These are phyloP conservation scores for Alternaria hordeiaustralica DNA, from an alignment of 2,329 filamentous ascomycete species.

Conservation along the genomic window DNA sequence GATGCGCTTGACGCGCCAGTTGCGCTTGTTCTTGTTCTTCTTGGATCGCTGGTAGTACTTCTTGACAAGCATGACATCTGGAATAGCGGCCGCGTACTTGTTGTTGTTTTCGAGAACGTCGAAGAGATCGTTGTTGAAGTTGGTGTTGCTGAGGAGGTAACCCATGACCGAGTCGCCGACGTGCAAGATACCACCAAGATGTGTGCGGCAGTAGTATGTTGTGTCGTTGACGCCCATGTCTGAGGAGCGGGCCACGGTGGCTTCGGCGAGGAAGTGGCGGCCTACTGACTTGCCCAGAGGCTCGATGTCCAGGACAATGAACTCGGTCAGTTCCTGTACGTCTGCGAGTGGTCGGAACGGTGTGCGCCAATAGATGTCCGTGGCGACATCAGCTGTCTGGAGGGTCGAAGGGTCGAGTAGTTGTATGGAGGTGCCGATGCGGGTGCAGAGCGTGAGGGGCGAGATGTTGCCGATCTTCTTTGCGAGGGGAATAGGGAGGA, in stretches of 20 bases:
- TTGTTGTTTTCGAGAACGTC: constrained; percentile 80
- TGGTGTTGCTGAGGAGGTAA: constrained; percentile 87
- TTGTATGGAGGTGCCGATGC: constrained; percentile 88
- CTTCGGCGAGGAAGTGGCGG: constrained; percentile 84
- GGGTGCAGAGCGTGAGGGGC: constrained; percentile 83
- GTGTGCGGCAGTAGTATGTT: constrained; percentile 88
- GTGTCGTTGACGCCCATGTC: constrained; percentile 87
- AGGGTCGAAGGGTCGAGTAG: constrained; percentile 89
- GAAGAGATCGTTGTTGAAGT: constrained; percentile 89
- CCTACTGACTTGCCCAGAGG: constrained; percentile 76
- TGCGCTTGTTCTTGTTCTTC: constrained; percentile 67
- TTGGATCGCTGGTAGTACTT: constrained; percentile 92
- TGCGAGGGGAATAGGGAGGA: constrained; percentile 85
- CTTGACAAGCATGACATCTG: constrained; percentile 95
- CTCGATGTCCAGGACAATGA: constrained; percentile 94
- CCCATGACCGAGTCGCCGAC: constrained; percentile 92
- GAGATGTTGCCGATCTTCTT: constrained; percentile 87
- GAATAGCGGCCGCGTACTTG: constrained; percentile 78
- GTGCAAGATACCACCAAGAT: constrained; percentile 84
- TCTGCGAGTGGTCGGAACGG: constrained; percentile 87
- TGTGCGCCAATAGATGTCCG: constrained; percentile 85
- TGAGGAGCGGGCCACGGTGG: constrained; percentile 82
- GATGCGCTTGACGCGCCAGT: constrained; percentile 97
- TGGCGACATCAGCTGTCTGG: constrained; percentile 84
- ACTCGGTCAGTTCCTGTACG: constrained; percentile 84